Evolutionary conservation across 768 basidiomycete species (phyloP), one percentile per base, ranked within the genome.

Genomic region (Amanita muscaria): DNA sequence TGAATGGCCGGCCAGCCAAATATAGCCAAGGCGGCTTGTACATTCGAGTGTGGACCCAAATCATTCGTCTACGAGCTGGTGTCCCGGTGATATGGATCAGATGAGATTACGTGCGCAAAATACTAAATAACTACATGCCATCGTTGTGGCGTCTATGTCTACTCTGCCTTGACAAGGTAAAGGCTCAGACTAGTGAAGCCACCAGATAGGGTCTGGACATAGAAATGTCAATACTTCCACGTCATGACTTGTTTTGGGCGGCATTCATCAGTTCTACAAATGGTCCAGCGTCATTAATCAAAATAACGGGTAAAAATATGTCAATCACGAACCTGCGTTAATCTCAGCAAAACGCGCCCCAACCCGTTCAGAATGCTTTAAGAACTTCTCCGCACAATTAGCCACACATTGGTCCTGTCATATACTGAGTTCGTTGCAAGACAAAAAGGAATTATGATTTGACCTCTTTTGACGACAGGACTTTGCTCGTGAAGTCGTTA

Each of bases 361-460:
- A 12, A 94, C 85, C 40, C 92, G 74, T 60, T 97, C 92, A 9
- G 91, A 91, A 60, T 96, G 90, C 61, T 96, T 96, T 58, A 98
- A 67, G 70, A 96, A 97, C 65, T 98, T 99, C 72, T 97, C 94
- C 16, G 91, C 76, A 68, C 94, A 99, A 68, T 93, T 90, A 64
- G 79, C 72, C 37, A 94, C 79, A 60, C 94, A 99, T 52, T 79
- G 76, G 56, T 87, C 86, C 92, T 98, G 57, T 16, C 44, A 47
- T 40, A 35, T 18, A 18, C 27, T 30, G 43, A 42, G 37, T 41
- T 40, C 35, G 43, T 3, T 34, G 24, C 16, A 24, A 10, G 24
- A n/a, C n/a, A 24, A 34, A 34, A 42, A 29, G 21, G 14, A 25
- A n/a, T 24, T 11, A 42, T 22, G 47, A 40, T n/a, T 29, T 9